These are phyloP conservation scores for Apiotrichum laibachii DNA, from an alignment of 1,284 basidiomycete species.

Conservation along the genomic window DNA sequence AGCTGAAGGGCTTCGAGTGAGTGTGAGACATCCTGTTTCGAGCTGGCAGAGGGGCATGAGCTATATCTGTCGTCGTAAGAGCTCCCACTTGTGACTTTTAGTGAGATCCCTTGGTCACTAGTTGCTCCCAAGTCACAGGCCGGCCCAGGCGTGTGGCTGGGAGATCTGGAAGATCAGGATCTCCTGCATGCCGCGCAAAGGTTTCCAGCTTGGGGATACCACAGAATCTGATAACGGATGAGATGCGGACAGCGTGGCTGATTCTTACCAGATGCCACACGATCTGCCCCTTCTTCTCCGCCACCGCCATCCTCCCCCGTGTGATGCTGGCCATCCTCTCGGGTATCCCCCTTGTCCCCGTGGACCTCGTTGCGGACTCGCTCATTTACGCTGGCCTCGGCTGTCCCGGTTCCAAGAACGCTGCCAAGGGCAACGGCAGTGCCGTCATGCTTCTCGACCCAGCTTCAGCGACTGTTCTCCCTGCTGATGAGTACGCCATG, in stretches of 20 bases:
- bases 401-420: not conserved
- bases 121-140: too few relatives aligned
- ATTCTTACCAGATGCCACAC: conserved; percentile 22
- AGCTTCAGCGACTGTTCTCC: conserved; percentile 4
- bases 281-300: conserved; percentile 30
- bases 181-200: not conserved
- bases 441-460: conserved; percentile 17
- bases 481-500: conserved; percentile 14
- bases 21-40: not conserved
- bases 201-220: not conserved
- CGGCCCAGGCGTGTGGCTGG: too few relatives aligned
- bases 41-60: too few relatives aligned
- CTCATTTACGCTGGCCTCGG: conserved; percentile 10
- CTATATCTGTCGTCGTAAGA: too few relatives aligned
- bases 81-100: too few relatives aligned
- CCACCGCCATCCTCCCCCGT: conserved; percentile 9
- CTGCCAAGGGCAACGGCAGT: conserved; percentile 2
- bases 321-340: conserved; percentile 9
- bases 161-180: too few relatives aligned
- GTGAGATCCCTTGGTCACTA: too few relatives aligned
- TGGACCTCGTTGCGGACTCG: conserved; percentile 7
- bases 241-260: too few relatives aligned
- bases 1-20: conserved; percentile 21
- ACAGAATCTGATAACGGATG: not conserved
- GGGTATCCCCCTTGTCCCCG: conserved; percentile 16